These are phyloP conservation scores for Ceratocystis cubensis DNA, from an alignment of 2,329 filamentous ascomycete species.

Conservation along the genomic window DNA sequence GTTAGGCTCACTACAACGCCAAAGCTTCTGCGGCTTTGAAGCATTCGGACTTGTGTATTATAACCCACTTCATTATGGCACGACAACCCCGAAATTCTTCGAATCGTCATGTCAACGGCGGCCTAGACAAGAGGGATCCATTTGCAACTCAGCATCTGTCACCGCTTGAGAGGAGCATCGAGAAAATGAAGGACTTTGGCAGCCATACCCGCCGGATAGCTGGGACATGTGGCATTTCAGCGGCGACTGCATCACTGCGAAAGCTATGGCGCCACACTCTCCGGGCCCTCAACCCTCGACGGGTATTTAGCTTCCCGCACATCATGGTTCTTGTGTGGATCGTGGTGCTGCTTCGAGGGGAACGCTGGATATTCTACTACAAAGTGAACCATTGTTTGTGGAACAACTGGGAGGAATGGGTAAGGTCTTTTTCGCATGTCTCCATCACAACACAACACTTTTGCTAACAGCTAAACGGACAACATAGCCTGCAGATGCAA, in stretches of 20 bases:
- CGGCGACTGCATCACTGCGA: background rate
- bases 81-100: background rate
- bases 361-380: constrained; percentile 62
- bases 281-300: constrained; percentile 37
- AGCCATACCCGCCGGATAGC: constrained; percentile 1
- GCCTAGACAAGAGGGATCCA: constrained; percentile 23
- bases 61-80: constrained; percentile 8
- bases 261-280: constrained; percentile 18
- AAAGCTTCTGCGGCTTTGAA: background rate
- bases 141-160: constrained; percentile 24
- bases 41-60: background rate
- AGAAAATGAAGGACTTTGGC: background rate
- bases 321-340: constrained; percentile 62
- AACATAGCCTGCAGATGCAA: constrained; percentile 59
- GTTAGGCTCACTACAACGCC: background rate
- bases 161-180: constrained; percentile 27
- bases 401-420: constrained; percentile 88
- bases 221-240: background rate
- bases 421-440: constrained; percentile 32
- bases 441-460: constrained; percentile 8
- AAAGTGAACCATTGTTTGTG: constrained; percentile 64
- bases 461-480: constrained; percentile 4
- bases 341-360: constrained; percentile 68
- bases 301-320: constrained; percentile 52
- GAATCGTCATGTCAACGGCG: constrained; percentile 14